These are phyloP conservation scores for Phytophthora citricola DNA, from an alignment of 352 stramenopile genomes.

Conservation along the genomic window DNA sequence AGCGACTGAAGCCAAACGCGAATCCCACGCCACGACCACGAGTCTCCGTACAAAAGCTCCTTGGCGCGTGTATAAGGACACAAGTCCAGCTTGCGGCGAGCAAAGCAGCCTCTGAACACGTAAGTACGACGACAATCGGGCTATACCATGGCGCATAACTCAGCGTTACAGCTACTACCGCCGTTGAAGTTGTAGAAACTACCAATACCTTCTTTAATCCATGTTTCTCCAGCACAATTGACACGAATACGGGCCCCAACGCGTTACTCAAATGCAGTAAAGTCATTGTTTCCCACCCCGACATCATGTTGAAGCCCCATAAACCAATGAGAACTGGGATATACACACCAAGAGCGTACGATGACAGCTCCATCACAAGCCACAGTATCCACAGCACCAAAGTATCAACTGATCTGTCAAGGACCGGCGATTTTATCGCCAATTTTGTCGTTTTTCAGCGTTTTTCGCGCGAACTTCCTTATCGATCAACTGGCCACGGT, in stretches of 20 bases:
- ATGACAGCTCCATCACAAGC: constrained; percentile 29
- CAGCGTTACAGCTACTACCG: constrained; percentile 1
- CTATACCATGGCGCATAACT: constrained; percentile 23
- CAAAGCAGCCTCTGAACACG: constrained; percentile 12
- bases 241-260: constrained; percentile 17
- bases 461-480: constrained; percentile 32
- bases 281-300: constrained; percentile 18
- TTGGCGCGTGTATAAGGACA: constrained; percentile 22
- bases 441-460: constrained; percentile 3
- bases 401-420: not conserved
- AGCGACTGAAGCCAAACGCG: constrained; percentile 27
- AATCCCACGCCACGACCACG: constrained; percentile 27
- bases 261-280: constrained; percentile 22
- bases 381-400: constrained; percentile 36
- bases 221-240: constrained; percentile 16
- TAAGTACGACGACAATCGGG: constrained; percentile 11
- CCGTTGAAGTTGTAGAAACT: constrained; percentile 2
- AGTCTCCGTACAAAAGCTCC: constrained; percentile 9
- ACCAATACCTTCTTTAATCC: constrained; percentile 16
- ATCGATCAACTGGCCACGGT: not conserved
- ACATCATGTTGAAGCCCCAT: constrained; percentile 38
- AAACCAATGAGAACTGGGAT: constrained; percentile 35
- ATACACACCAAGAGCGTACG: constrained; percentile 38
- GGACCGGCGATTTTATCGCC: not conserved
- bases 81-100: constrained; percentile 30